These are phyloP conservation scores for Bipolaris sorokiniana DNA, from an alignment of 2,329 filamentous ascomycete genomes.

Conservation along the genomic window DNA sequence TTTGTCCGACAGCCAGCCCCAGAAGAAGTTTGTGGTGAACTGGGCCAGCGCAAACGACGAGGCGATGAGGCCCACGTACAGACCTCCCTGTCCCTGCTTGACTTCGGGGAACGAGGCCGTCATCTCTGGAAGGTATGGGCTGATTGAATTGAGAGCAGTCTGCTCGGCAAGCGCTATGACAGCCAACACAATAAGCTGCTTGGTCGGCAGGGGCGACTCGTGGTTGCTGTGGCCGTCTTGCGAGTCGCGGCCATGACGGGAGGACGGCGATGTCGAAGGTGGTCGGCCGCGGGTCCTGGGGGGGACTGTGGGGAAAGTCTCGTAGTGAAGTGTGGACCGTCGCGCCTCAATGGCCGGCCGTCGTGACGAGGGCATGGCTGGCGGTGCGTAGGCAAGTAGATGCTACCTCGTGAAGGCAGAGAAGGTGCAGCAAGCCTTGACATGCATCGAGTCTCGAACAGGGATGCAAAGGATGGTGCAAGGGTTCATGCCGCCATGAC, in stretches of 20 bases:
- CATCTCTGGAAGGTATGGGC: constrained; percentile 94
- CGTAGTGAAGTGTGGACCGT: constrained; percentile 70
- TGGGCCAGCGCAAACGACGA: constrained; percentile 92
- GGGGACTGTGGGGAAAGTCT: constrained; percentile 79
- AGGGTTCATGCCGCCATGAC: constrained; percentile 14
- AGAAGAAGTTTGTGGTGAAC: constrained; percentile 88
- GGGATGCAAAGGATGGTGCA: background rate
- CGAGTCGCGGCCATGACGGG: constrained; percentile 40
- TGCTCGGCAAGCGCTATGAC: constrained; percentile 91
- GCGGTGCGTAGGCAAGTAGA: background rate
- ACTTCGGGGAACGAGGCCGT: constrained; percentile 83
- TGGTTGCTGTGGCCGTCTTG: constrained; percentile 50
- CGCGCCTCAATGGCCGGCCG: constrained; percentile 50
- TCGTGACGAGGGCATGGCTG: constrained; percentile 34
- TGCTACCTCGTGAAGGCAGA: constrained; percentile 31
- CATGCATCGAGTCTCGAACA: constrained; percentile 19
- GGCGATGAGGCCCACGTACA: constrained; percentile 90
- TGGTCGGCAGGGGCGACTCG: constrained; percentile 78
- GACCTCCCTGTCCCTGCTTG: constrained; percentile 70
- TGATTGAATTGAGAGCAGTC: constrained; percentile 95
- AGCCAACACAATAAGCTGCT: constrained; percentile 83
- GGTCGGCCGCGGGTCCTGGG: constrained; percentile 68
- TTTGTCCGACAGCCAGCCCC: constrained; percentile 82
- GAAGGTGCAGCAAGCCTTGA: constrained; percentile 5
- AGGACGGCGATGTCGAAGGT: constrained; percentile 43